Base-by-base conservation (phyloP, 192 early-diverging fungal genomes). In the Phycomyces blakesleeanus region DNA sequence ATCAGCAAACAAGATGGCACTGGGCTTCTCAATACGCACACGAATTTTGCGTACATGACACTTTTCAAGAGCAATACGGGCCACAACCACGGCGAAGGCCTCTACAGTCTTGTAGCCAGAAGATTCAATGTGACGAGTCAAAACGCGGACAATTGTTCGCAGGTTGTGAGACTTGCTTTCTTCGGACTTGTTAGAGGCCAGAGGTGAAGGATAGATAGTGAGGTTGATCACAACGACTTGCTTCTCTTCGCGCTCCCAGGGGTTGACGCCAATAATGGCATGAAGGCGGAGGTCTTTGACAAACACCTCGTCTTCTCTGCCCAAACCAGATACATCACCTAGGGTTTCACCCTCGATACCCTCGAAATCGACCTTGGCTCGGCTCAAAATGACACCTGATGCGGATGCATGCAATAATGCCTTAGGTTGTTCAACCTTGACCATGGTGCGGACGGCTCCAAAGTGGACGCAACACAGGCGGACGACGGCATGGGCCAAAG, bases 71-170 rank as follows among this genome's bases (percentile, higher is more conserved):
- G 88, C 82, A 18, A 91, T 80, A 24, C 85, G 76, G 12, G 95
- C 95, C 8, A 96, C 79, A 12, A 87, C 85, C 3, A 88, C 87
- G 20, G 88, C 89, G 71, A 98, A 85, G 8, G 93, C 94, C 79
- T 99, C 97, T n/a, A 98, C 80, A 3, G 97, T 99, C 76, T 93
- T 90, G 80, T 90, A 99, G 5, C 78, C 81, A 15, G 93, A 92
- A 22, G 84, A 76, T 68, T 96, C 97, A 21, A 96, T 93, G 56
- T 90, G 85, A 50, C 73, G 62, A 21, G 85, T 84, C 29, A 97
- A 84, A 2, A 83, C 85, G 22, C 91, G 85, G 14, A 91, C 91
- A 53, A 98, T 90, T n/a, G 89, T 93, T 41, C 91, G 86, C 77
- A 91, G 91, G 70, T 97, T 93, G 74, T 94, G 85, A 22, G 91